Percentiles rank a stretch among this genome's conserved stretches.
These are phyloP conservation scores for Kregervanrija delftensis DNA, from an alignment of 805 yeast species.

Conservation along the genomic window DNA sequence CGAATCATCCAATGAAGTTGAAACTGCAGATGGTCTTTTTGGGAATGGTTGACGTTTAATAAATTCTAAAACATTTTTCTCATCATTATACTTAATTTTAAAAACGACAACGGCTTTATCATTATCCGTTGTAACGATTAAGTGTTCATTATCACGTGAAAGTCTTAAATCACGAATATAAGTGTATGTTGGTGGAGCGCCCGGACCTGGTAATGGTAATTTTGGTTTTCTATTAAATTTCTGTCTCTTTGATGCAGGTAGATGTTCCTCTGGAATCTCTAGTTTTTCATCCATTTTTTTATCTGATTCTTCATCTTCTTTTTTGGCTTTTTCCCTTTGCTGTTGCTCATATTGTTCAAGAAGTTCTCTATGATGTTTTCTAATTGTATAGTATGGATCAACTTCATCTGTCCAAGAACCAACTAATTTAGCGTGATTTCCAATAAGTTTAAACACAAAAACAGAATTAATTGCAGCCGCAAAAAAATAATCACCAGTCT, in stretches of 20 bases:
- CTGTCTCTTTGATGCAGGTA: slow-evolving; percentile 20
- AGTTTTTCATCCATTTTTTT: slow-evolving; percentile 6
- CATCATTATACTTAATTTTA: slow-evolving; percentile 24
- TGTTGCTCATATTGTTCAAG: slow-evolving; percentile 25
- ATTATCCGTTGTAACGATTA: slow-evolving; percentile 71
- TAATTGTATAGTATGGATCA: slow-evolving; percentile 38
- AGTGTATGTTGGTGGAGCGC: slow-evolving; percentile 61
- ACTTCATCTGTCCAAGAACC: slow-evolving; percentile 61
- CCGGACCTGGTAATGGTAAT: slow-evolving; percentile 57
- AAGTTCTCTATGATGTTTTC: slow-evolving; percentile 41
- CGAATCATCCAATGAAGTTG: slow-evolving; percentile 44
- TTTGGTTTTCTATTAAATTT: slow-evolving; percentile 37
- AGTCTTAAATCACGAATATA: slow-evolving; percentile 60
- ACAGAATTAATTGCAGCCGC: slow-evolving; percentile 53
- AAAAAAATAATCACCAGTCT: slow-evolving; percentile 42
- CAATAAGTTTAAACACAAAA: slow-evolving; percentile 38
- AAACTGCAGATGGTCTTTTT: slow-evolving; percentile 85
- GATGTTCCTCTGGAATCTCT: slow-evolving; percentile 9
- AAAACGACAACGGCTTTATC: slow-evolving; percentile 76
- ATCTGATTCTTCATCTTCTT: slow-evolving; percentile 20
- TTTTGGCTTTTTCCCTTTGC: slow-evolving; percentile 22
- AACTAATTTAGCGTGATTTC: slow-evolving; percentile 30
- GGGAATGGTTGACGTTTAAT: slow-evolving; percentile 73
- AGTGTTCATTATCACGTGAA: slow-evolving; percentile 42
- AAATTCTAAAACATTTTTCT: slow-evolving; percentile 38